Evolutionary conservation across 257 asterid genomes (phyloP).

Genomic region (Solanum rostratum): DNA sequence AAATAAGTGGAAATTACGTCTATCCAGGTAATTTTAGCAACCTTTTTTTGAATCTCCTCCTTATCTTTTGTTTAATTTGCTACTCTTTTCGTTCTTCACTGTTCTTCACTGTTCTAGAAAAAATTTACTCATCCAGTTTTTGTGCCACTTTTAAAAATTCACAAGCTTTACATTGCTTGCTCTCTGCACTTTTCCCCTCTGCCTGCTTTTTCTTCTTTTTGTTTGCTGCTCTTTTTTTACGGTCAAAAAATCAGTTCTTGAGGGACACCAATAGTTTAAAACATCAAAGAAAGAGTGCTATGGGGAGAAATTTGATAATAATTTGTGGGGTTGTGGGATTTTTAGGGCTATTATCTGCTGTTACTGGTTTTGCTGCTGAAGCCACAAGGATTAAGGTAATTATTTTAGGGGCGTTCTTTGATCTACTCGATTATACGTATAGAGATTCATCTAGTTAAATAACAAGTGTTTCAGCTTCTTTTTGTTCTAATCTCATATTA

Average conservation of each 20-base stretch:
- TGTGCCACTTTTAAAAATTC: background rate
- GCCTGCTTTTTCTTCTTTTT: background rate
- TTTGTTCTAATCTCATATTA: no score
- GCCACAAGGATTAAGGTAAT: conserved; percentile 63
- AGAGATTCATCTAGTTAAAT: no score
- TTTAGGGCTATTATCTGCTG: conserved; percentile 62
- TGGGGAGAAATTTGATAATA: conserved; percentile 45
- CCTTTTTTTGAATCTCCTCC: no score
- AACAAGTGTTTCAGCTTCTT: no score
- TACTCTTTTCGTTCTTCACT: no score
- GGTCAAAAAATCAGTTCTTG: background rate
- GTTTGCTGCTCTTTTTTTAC: background rate
- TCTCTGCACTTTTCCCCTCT: background rate
- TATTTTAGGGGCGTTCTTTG: no score
- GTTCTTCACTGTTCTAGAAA: no score
- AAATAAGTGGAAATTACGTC: no score
- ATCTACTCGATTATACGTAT: no score
- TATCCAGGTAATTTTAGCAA: no score
- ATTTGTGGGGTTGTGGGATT: conserved; percentile 49
- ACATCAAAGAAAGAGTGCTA: conserved; percentile 2
- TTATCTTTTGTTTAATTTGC: no score
- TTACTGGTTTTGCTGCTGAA: conserved; percentile 71
- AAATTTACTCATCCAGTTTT: background rate
- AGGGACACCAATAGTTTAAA: background rate
- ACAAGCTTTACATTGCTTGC: background rate